phyloP scores from a whole-genome alignment of 495 filamentous ascomycete genomes.

The Aspergillus funiculosus region DNA sequence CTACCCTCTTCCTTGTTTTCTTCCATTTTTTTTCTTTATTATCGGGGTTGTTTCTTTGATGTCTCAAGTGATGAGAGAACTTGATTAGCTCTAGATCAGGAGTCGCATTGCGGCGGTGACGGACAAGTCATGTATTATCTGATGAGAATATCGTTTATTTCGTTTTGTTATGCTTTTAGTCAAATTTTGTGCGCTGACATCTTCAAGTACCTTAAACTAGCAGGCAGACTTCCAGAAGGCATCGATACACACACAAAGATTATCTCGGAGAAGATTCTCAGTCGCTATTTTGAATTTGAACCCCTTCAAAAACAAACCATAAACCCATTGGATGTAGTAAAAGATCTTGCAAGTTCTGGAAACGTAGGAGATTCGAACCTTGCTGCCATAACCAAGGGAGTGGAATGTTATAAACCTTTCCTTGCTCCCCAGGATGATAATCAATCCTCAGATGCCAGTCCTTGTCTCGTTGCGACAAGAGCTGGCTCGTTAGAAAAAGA shows the following conservation, averaged over 20 bases:
- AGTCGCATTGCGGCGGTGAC: conserved; percentile 48
- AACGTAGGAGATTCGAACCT: conserved; percentile 40
- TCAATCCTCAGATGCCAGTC: conserved; percentile 18
- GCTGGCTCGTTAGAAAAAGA: conserved; percentile 40
- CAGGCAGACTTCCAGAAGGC: conserved; percentile 26
- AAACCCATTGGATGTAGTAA: conserved; percentile 42
- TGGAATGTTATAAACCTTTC: conserved; percentile 38
- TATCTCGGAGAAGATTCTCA: conserved; percentile 23
- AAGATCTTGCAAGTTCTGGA: conserved; percentile 37
- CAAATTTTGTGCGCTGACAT: conserved; percentile 13
- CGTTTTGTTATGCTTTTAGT: not conserved
- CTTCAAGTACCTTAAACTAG: conserved; percentile 27
- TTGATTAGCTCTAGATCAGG: conserved; percentile 57
- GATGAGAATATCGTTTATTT: conserved; percentile 29
- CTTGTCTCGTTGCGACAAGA: conserved; percentile 36
- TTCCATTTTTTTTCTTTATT: conserved; percentile 6
- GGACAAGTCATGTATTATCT: conserved; percentile 50
- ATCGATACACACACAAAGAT: conserved; percentile 32
- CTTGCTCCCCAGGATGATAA: conserved; percentile 26
- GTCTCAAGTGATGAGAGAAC: conserved; percentile 48
- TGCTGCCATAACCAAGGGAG: conserved; percentile 34
- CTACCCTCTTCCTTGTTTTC: conserved; percentile 19
- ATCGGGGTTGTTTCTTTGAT: conserved; percentile 11
- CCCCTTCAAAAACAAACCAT: conserved; percentile 21
- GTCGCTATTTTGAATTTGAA: conserved; percentile 14